Percentiles rank a stretch among this genome's conserved stretches.
These are phyloP conservation scores for Gymnopilus dilepis DNA, from an alignment of 768 basidiomycete genomes.

Conservation along the genomic window DNA sequence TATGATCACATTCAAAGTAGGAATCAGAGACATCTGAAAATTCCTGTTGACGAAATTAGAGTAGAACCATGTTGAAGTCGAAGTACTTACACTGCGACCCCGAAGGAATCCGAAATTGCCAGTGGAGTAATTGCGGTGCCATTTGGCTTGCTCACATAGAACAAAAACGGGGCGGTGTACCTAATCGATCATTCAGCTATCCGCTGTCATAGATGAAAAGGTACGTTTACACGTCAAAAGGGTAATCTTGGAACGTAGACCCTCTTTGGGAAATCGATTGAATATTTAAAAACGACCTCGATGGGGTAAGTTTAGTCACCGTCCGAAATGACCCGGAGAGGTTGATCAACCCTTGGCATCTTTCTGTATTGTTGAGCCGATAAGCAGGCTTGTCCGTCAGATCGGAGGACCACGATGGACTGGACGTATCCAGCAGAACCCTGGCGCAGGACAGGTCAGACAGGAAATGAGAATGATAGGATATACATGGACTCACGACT, in stretches of 20 bases:
- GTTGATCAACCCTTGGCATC: neutral
- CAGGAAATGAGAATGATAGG: neutral
- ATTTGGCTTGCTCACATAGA: neutral
- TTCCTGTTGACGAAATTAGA: neutral
- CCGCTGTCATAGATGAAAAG: too few species aligned
- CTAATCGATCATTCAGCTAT: neutral
- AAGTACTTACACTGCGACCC: slow-evolving; percentile 5
- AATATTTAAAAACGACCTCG: neutral
- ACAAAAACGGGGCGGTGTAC: slow-evolving; percentile 5
- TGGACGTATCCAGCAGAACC: neutral
- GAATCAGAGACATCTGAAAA: neutral
- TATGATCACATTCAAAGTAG: neutral
- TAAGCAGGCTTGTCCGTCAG: neutral
- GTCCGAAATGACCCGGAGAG: neutral
- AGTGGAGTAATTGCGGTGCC: neutral
- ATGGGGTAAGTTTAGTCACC: neutral
- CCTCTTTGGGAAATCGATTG: neutral
- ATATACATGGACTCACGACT: neutral
- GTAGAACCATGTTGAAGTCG: neutral
- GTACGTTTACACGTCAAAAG: slow-evolving; percentile 7
- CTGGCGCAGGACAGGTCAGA: neutral
- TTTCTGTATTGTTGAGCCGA: slow-evolving; percentile 2
- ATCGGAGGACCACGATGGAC: neutral
- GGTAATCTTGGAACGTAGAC: slow-evolving; percentile 1
- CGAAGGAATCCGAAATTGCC: neutral